These are phyloP conservation scores for Suhomyces coccinellae DNA, from an alignment of 1,139 yeast genomes.

Conservation along the genomic window DNA sequence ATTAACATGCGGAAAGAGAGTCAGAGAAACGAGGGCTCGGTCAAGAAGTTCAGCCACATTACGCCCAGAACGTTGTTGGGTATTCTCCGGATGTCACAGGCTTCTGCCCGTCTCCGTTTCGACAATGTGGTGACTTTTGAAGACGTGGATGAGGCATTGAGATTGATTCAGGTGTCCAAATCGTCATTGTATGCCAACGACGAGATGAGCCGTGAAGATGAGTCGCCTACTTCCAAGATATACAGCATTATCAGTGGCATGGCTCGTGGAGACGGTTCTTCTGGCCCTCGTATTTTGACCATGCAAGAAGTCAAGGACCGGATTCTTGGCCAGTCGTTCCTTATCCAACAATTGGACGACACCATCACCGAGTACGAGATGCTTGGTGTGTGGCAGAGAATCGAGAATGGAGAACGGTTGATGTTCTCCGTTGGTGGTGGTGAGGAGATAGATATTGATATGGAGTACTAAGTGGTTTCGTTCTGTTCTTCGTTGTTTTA, in stretches of 20 bases:
- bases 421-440: conserved; percentile 34
- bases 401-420: conserved; percentile 63
- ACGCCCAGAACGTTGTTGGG: conserved; percentile 95
- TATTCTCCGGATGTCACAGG: conserved; percentile 90
- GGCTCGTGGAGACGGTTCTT: conserved; percentile 50
- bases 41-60: conserved; percentile 81
- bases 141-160: conserved; percentile 94
- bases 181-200: conserved; percentile 68
- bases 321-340: conserved; percentile 82
- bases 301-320: conserved; percentile 62
- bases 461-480: conserved; percentile 20
- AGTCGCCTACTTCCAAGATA: conserved; percentile 56
- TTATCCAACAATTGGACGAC: conserved; percentile 72
- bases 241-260: conserved; percentile 58
- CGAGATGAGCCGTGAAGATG: conserved; percentile 51
- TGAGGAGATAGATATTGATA: conserved; percentile 20
- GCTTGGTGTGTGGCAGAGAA: conserved; percentile 74
- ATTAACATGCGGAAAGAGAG: conserved; percentile 92
- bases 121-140: conserved; percentile 65
- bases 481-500: conserved; percentile 12
- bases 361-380: conserved; percentile 75
- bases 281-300: conserved; percentile 45
- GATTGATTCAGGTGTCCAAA: conserved; percentile 83
- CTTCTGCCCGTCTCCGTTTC: conserved; percentile 86
- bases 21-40: conserved; percentile 73